Evolutionary conservation across 176 grass and related monocot species (phyloP).

Genomic region (Rhynchospora tenuis): DNA sequence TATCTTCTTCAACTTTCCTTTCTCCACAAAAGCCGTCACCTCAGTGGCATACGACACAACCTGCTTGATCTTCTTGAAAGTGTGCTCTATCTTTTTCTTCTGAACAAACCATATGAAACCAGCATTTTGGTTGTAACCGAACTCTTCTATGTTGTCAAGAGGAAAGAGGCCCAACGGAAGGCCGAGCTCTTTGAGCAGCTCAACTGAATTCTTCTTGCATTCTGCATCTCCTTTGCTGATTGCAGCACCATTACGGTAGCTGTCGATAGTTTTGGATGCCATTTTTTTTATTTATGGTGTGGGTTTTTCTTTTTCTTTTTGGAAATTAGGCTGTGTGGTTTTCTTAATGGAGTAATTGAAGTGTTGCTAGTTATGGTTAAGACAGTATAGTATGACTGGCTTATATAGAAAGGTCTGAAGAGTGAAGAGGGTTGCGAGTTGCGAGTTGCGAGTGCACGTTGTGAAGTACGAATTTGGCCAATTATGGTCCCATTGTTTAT

Average conservation of each 20-base stretch:
- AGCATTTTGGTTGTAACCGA: neutral
- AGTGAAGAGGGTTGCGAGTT: neutral
- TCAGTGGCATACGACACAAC: neutral
- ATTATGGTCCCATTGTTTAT: neutral
- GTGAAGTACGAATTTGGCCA: neutral
- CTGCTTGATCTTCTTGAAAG: slow-evolving; percentile 20
- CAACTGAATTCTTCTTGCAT: neutral
- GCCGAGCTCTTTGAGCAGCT: neutral
- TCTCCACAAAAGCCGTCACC: slow-evolving; percentile 19
- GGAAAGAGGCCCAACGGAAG: slow-evolving; percentile 11
- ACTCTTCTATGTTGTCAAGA: slow-evolving; percentile 4
- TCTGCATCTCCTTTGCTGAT: neutral
- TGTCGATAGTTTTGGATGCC: slow-evolving; percentile 10
- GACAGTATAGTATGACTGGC: neutral
- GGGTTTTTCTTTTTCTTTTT: too few relatives aligned
- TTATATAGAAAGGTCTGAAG: neutral
- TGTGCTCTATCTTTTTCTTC: slow-evolving; percentile 18
- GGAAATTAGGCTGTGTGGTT: neutral
- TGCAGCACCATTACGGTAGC: slow-evolving; percentile 1
- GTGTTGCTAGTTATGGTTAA: neutral
- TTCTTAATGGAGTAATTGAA: neutral
- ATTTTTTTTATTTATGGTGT: neutral
- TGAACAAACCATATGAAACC: slow-evolving; percentile 19
- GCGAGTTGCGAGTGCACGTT: neutral
- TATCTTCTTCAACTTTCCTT: slow-evolving; percentile 16